These are phyloP conservation scores for Schizosaccharomyces octosporus DNA, from an alignment of 805 yeast species.

Conservation along the genomic window DNA sequence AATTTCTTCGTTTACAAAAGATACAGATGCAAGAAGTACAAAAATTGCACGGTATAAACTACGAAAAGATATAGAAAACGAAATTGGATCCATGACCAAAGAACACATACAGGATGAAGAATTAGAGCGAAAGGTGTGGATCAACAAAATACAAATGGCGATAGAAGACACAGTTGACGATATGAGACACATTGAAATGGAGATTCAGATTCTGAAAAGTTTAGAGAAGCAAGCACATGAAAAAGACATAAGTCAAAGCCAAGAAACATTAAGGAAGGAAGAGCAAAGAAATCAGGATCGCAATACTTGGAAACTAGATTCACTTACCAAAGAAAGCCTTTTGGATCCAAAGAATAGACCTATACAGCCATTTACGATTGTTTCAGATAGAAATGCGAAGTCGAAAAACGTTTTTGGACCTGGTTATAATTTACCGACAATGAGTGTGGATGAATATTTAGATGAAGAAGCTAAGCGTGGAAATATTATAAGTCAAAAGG, in stretches of 20 bases:
- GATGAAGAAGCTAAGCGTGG: slow-evolving; percentile 72
- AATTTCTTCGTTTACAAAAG: not conserved
- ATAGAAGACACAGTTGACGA: not conserved
- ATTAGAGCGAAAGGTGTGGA: not conserved
- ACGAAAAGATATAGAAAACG: not conserved
- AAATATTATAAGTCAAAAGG: slow-evolving; percentile 26
- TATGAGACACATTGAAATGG: not conserved
- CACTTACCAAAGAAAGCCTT: slow-evolving; percentile 19
- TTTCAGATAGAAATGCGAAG: slow-evolving; percentile 27
- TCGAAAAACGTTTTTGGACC: slow-evolving; percentile 56
- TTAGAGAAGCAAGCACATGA: not conserved
- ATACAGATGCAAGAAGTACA: not conserved
- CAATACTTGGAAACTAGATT: not conserved
- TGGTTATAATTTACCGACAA: slow-evolving; percentile 79
- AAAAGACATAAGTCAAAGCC: not conserved
- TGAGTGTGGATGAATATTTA: slow-evolving; percentile 78
- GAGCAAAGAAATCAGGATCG: not conserved
- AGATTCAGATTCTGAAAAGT: not conserved
- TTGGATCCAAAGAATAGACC: slow-evolving; percentile 55
- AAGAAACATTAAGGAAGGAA: not conserved
- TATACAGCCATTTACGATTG: slow-evolving; percentile 59
- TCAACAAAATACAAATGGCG: not conserved
- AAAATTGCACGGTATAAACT: not conserved
- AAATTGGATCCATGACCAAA: not conserved
- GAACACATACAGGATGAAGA: not conserved